Evolutionary conservation across 371 early-diverging fungal species (phyloP).

Genomic region (Lichtheimia corymbifera): DNA sequence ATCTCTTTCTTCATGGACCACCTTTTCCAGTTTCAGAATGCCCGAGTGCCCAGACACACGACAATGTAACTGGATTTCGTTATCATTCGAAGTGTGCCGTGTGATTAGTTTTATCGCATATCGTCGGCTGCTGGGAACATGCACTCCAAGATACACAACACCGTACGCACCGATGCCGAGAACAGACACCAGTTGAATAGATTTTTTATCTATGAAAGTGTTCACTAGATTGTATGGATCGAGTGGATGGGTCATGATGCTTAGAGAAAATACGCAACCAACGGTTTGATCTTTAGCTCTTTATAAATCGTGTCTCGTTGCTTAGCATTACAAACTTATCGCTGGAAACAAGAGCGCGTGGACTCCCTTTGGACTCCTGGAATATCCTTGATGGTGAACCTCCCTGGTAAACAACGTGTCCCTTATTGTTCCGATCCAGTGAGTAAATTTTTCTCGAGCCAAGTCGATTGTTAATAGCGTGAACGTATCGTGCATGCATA

Average conservation of each 20-base stretch:
- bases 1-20: slow-evolving; percentile 41
- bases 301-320: no score
- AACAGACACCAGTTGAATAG: slow-evolving; percentile 46
- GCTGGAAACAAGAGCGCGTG: no score
- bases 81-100: slow-evolving; percentile 41
- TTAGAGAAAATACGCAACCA: no score
- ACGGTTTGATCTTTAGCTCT: no score
- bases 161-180: slow-evolving; percentile 75
- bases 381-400: no score
- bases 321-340: no score
- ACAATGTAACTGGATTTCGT: slow-evolving; percentile 71
- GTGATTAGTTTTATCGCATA: slow-evolving; percentile 72
- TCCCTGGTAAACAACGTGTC: no score
- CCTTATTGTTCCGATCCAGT: no score
- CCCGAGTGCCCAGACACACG: slow-evolving; percentile 61
- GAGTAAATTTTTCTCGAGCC: no score
- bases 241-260: slow-evolving; percentile 1
- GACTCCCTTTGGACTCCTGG: no score
- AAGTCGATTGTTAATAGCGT: no score
- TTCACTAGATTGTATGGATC: slow-evolving; percentile 25
- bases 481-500: no score
- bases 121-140: slow-evolving; percentile 34
- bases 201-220: slow-evolving; percentile 33
- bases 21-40: slow-evolving; percentile 70
- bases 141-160: slow-evolving; percentile 61